Evolutionary conservation across 2,329 filamentous ascomycete genomes (phyloP).

Genomic region (Pseudocercospora eumusae): DNA sequence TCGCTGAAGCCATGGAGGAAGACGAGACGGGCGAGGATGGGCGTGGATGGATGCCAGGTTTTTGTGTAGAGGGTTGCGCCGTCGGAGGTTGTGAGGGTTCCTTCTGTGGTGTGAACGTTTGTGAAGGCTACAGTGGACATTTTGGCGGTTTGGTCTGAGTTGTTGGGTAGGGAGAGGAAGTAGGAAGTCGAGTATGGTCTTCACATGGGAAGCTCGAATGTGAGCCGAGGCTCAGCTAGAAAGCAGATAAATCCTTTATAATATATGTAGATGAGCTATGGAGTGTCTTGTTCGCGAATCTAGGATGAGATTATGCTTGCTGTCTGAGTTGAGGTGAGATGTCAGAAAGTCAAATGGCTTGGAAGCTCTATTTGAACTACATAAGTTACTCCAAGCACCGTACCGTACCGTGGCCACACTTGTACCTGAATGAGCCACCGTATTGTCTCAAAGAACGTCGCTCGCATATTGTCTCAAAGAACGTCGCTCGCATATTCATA

Average conservation of each 20-base stretch:
- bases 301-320: too few relatives aligned
- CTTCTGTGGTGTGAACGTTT: slow-evolving; percentile 48
- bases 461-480: too few relatives aligned
- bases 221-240: neutral
- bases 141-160: slow-evolving; percentile 5
- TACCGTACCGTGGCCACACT: too few relatives aligned
- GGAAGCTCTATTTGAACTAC: too few relatives aligned
- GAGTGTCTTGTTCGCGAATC: neutral
- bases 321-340: neutral
- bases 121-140: slow-evolving; percentile 16
- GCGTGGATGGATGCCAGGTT: slow-evolving; percentile 57
- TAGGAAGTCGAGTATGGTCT: neutral
- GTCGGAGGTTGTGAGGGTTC: slow-evolving; percentile 54
- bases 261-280: neutral
- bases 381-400: neutral
- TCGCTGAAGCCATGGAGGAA: slow-evolving; percentile 91
- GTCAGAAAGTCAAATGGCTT: neutral
- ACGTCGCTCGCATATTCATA: neutral
- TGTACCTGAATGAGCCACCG: too few relatives aligned
- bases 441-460: too few relatives aligned
- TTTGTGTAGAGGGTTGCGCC: slow-evolving; percentile 61
- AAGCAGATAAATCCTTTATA: too few relatives aligned
- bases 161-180: neutral
- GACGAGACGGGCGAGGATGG: slow-evolving; percentile 71
- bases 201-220: neutral